phyloP scores from a whole-genome alignment of 2,329 filamentous ascomycete genomes.

The Neurospora crassa region DNA sequence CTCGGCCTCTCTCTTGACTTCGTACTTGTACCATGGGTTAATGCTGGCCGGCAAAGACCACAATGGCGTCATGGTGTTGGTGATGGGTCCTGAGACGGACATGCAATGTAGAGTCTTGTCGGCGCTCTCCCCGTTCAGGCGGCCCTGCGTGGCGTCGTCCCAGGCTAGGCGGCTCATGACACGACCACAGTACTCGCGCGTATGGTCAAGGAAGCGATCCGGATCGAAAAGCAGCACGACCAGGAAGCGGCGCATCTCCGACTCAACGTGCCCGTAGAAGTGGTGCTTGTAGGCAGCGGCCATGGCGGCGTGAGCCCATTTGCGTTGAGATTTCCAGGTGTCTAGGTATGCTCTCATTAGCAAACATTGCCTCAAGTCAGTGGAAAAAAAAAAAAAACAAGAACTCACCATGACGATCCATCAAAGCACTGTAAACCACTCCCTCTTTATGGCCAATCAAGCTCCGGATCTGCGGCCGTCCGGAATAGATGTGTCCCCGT shows the following conservation, averaged over 20 bases:
- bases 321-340: conserved; percentile 38
- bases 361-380: background rate
- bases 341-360: conserved; percentile 22
- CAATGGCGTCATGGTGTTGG: conserved; percentile 39
- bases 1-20: conserved; percentile 31
- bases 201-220: conserved; percentile 33
- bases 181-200: conserved; percentile 39
- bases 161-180: conserved; percentile 41
- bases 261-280: conserved; percentile 40
- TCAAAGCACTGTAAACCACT: conserved; percentile 37
- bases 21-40: conserved; percentile 40
- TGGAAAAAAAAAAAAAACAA: background rate
- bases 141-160: conserved; percentile 38
- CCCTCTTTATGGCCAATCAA: conserved; percentile 40
- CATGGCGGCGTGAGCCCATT: conserved; percentile 41
- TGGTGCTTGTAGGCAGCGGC: conserved; percentile 26
- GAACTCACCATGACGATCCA: conserved; percentile 37
- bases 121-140: conserved; percentile 35
- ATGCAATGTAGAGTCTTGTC: conserved; percentile 38
- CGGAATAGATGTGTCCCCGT: conserved; percentile 39
- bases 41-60: conserved; percentile 34
- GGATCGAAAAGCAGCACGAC: conserved; percentile 38
- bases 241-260: conserved; percentile 35
- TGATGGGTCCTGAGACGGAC: conserved; percentile 41
- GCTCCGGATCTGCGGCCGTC: conserved; percentile 39